Conservation (phyloP, 352 stramenopile species). For the Globisporangium lucens region DNA sequence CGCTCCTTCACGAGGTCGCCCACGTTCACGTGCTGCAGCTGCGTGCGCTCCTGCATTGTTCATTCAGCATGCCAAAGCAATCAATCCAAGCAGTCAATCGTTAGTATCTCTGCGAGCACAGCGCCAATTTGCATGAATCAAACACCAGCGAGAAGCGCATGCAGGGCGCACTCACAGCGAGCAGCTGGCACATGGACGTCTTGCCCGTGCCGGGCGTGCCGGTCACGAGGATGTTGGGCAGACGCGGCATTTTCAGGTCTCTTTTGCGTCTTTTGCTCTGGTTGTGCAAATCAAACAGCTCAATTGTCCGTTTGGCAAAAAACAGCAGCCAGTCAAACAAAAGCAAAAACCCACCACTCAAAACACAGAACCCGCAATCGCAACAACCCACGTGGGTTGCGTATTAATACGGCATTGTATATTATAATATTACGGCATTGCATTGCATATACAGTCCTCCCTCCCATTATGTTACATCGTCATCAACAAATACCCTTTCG, state of each 20-base stretch:
- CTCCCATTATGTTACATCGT: no score
- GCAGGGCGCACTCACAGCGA: conserved; percentile 55
- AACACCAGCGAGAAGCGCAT: neutral
- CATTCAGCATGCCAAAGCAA: neutral
- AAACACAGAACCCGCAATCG: neutral
- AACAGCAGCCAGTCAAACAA: conserved; percentile 8
- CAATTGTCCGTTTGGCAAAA: conserved; percentile 4
- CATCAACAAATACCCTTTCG: no score
- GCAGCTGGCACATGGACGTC: conserved; percentile 91
- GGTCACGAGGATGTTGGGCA: conserved; percentile 97
- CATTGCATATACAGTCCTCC: neutral
- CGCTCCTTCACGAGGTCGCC: conserved; percentile 91
- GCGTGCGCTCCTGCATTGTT: conserved; percentile 58
- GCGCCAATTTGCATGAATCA: neutral
- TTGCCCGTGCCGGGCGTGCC: conserved; percentile 96
- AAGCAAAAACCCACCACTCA: neutral
- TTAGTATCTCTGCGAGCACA: conserved; percentile 11
- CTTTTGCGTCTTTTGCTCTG: neutral
- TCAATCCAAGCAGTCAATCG: conserved; percentile 10
- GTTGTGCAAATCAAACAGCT: neutral
- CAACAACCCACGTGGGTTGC: no score
- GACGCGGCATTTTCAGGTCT: conserved; percentile 32
- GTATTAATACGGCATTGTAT: no score
- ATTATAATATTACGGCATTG: no score
- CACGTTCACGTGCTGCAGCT: conserved; percentile 93